Evolutionary conservation across 1,284 basidiomycete genomes (phyloP), one percentile per base, ranked within the genome.

Genomic region (Trametes hirsuta): DNA sequence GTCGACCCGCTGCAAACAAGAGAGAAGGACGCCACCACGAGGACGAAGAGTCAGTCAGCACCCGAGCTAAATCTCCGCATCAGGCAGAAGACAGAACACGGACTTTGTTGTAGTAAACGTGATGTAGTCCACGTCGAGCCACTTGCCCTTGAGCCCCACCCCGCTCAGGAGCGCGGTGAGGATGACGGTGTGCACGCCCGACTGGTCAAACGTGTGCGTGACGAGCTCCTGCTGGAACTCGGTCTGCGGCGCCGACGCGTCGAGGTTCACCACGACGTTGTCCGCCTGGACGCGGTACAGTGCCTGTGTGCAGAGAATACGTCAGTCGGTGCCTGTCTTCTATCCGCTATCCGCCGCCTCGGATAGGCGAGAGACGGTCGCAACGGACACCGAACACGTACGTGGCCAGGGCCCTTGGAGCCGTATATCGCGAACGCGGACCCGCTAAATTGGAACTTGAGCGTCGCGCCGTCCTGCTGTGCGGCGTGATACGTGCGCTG

Each of bases 41-140:
- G 8, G 30, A 18, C 18, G 18, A 18, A 18, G 18, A 18, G 18
- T 18, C 18, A 22, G 47, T 25, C 35, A 42, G 46, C 46, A 21
- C 40, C 24, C 25, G 12, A 30, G 35, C n/a, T 9, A 22, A 35
- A 47, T 44, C 22, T 42, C 21, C 4, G 39, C 51, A 39, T 54
- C 53, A 53, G 12, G 37, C 42, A 59, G 35, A 35, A 18, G 18
- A 18, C 18, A 18, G 40, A 54, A 25, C 12, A 62, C 67, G 62
- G 47, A 69, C 67, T 39, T 61, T 22, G 57, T 62, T 25, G 51
- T 24, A 1, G 69, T 66, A 57, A 73, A 66, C 8, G 67, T 66
- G 58, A 73, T 62, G 54, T 65, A 73, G 63, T 73, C 72, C 10
- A 73, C 41, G 46, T 73, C 72, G 35, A 73, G 57, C 72, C 72